Conservation (phyloP, 495 filamentous ascomycete species). For the Penicillium cosmopolitanum region DNA sequence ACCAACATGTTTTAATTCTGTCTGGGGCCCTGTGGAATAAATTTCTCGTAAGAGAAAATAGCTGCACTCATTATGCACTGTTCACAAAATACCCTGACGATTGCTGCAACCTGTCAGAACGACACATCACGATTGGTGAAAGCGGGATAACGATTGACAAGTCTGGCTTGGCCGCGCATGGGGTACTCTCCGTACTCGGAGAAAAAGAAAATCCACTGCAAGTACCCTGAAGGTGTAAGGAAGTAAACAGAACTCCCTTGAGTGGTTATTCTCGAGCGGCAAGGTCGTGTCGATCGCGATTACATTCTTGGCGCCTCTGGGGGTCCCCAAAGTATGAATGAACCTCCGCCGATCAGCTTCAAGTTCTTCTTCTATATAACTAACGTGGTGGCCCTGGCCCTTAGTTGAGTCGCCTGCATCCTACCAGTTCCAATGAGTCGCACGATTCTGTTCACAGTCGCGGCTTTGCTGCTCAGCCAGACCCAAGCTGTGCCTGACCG, state of each 20-base stretch:
- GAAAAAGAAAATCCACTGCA: not conserved
- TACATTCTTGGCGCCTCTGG: not conserved
- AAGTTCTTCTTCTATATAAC: not conserved
- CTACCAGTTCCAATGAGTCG: conserved; percentile 1
- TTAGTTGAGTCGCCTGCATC: too few relatives aligned
- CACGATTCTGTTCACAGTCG: conserved; percentile 7
- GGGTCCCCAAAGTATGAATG: conserved; percentile 1
- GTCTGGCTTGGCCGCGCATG: not conserved
- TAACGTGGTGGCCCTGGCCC: too few relatives aligned
- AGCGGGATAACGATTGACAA: not conserved
- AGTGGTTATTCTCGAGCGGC: not conserved
- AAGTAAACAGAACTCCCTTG: not conserved
- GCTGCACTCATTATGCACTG: not conserved
- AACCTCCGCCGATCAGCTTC: not conserved
- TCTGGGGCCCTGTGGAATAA: not conserved
- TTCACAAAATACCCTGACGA: not conserved
- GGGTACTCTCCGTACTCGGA: not conserved
- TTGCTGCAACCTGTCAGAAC: not conserved
- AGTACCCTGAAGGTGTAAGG: conserved; percentile 1
- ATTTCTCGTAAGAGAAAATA: not conserved
- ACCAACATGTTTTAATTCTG: not conserved
- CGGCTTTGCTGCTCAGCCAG: conserved; percentile 5
- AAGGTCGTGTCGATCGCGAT: not conserved
- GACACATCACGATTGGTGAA: not conserved
- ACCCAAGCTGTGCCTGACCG: conserved; percentile 11